Base-by-base conservation (phyloP, 345 rosid genomes). In the Linum usitatissimum region DNA sequence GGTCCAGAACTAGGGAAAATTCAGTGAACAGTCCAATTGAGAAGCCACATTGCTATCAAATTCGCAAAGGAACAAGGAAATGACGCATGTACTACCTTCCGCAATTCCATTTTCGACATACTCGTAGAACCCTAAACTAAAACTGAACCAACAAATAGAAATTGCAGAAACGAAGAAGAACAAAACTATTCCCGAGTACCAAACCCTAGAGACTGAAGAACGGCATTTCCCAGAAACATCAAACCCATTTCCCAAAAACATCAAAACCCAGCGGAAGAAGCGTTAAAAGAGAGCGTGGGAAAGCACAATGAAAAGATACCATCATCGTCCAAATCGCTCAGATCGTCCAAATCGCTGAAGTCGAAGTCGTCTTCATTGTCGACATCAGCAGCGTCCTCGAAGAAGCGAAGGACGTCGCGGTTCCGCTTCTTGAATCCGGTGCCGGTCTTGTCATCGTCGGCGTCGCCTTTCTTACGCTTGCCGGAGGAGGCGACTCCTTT, bases 381-480 rank as follows among this genome's bases (percentile, higher is more conserved):
- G 12, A 48, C 15, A 3, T 68, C 69, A 60, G 76, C 71, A 17
- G 51, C 55, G 9, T 72, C 72, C 49, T 72, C 76, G 63, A 72
- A 72, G 66, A 72, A 72, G 68, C 63, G 71, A 59, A 72, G 76
- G 21, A 68, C 66, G 59, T 60, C 69, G 13, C 76, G 72, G 58
- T 72, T 72, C 48, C 36, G 64, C 59, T 38, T 68, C 69, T 53
- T 60, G 39, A 55, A 13, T 30, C 68, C 64, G 9, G 59, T 30
- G 28, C 60, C 68, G 58, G 68, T 34, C 55, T 38, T 55, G 48
- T 60, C 75, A 18, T 48, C 55, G 18, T 62, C 66, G 9, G 0
- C 42, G 9, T 28, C 65, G 30, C 65, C 62, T 9, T 59, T 54
- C 57, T 64, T 72, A 12, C 69, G 64, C 68, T 64, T 60, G 34